Base-by-base conservation (phyloP, 1,139 yeast genomes). In the Candida sp. region DNA sequence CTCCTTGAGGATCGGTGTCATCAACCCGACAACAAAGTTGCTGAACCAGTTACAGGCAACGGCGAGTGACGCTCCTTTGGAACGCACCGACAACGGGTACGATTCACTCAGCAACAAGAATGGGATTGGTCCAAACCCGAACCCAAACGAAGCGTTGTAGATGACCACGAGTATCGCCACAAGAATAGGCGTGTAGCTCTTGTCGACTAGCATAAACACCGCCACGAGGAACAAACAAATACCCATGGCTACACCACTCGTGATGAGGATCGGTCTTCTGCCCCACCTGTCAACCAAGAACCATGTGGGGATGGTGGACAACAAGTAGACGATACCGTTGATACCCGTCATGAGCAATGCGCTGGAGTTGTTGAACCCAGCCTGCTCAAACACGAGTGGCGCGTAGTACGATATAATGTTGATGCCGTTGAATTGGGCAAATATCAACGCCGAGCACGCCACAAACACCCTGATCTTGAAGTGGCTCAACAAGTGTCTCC, bases 241-340 rank as follows among this genome's bases (percentile, higher is more conserved):
- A 6, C 79, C 80, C 86, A 81, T 81, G 32, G 73, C 62, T 1
- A 73, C 44, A 0, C 82, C 84, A 1, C 85, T 85, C 49, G 73
- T 68, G 12, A 81, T 71, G 58, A 81, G 69, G 32, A 81, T 75
- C 2, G 83, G 84, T 58, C 77, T 77, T 39, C 86, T 68, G 11
- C 86, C 86, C 81, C 56, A 53, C n/a, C 50, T 45, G 66, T 92
- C 98, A 30, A 92, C 84, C 51, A 81, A 64, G 53, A 80, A 78
- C 85, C 85, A 81, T 1, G 85, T 83, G 1, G 83, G 79, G 7
- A 81, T 67, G 0, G 86, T 80, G 34, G 80, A 72, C 6, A 69
- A 62, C 31, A 80, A 66, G 58, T 81, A 81, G 1, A 81, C 75
- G 7, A 80, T 59, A 4, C 81, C 76, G 56, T 81, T 81, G 51